Evolutionary conservation across 2,329 filamentous ascomycete species (phyloP).

Genomic region (Zymoseptoria passerinii): DNA sequence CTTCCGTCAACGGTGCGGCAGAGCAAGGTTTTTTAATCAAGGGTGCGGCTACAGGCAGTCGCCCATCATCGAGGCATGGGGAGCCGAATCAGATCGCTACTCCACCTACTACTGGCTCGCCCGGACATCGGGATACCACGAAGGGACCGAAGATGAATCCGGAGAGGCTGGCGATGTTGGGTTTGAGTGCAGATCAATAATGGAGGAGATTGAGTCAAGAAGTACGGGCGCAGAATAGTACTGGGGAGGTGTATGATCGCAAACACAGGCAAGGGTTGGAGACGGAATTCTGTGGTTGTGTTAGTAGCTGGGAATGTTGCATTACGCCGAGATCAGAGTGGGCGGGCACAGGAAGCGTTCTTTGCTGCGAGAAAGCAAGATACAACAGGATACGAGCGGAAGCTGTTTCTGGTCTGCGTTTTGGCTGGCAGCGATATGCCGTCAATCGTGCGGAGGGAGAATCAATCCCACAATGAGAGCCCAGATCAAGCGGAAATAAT

Average conservation of each 20-base stretch:
- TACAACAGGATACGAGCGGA: neutral
- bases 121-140: slow-evolving; percentile 26
- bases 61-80: slow-evolving; percentile 12
- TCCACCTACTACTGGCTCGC: slow-evolving; percentile 33
- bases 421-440: neutral
- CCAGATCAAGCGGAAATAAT: neutral
- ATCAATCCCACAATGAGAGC: neutral
- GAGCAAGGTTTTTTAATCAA: slow-evolving; percentile 21
- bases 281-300: neutral
- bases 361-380: neutral
- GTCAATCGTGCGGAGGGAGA: neutral
- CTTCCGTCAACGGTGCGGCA: slow-evolving; percentile 12
- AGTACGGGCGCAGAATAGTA: neutral
- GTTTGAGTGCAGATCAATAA: neutral
- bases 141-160: slow-evolving; percentile 27
- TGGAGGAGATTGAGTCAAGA: neutral
- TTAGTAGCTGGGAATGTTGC: neutral
- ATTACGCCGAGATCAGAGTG: too few species aligned
- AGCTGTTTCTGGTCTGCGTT: neutral
- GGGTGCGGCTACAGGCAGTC: slow-evolving; percentile 17
- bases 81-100: slow-evolving; percentile 40
- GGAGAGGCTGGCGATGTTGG: slow-evolving; percentile 21
- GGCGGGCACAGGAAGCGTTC: neutral
- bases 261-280: neutral
- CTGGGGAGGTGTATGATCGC: neutral